Percentiles rank a stretch among this genome's conserved stretches.
phyloP scores from a whole-genome alignment of 805 yeast genomes.

The Sugiyamaella valdiviana region DNA sequence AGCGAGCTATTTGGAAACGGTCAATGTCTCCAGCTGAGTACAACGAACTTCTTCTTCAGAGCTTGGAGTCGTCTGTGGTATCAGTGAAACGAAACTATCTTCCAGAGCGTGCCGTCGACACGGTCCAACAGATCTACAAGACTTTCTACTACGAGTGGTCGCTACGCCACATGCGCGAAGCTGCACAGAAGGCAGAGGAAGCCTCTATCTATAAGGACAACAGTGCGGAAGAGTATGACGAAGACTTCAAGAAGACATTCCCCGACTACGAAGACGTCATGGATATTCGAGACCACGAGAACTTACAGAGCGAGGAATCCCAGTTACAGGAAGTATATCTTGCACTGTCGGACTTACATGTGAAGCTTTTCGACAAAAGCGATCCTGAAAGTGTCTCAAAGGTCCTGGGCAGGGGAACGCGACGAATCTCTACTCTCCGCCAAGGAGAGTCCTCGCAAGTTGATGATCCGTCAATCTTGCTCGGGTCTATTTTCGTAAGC shows the following conservation, averaged over 20 bases:
- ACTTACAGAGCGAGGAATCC: constrained; percentile 4
- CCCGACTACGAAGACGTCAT: constrained; percentile 78
- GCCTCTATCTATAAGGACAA: constrained; percentile 60
- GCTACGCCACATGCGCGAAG: constrained; percentile 50
- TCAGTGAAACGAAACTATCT: neutral
- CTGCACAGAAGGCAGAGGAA: constrained; percentile 49
- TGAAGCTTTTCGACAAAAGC: constrained; percentile 1
- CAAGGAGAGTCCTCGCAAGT: neutral
- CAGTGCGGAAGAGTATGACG: constrained; percentile 64
- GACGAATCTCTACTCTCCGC: too few relatives aligned
- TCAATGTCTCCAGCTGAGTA: neutral
- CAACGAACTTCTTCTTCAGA: neutral
- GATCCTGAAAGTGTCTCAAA: neutral
- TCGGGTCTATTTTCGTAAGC: neutral
- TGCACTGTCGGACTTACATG: constrained; percentile 2
- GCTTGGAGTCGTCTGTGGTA: neutral
- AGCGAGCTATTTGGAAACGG: neutral
- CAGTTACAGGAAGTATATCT: neutral
- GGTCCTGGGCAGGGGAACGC: too few relatives aligned
- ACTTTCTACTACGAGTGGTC: constrained; percentile 74
- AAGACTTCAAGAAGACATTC: constrained; percentile 73
- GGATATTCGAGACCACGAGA: constrained; percentile 33
- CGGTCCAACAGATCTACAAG: constrained; percentile 4
- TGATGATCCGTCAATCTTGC: neutral
- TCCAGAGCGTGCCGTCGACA: neutral